Conservation (phyloP, 768 basidiomycete genomes). For the Mycena belliarum region DNA sequence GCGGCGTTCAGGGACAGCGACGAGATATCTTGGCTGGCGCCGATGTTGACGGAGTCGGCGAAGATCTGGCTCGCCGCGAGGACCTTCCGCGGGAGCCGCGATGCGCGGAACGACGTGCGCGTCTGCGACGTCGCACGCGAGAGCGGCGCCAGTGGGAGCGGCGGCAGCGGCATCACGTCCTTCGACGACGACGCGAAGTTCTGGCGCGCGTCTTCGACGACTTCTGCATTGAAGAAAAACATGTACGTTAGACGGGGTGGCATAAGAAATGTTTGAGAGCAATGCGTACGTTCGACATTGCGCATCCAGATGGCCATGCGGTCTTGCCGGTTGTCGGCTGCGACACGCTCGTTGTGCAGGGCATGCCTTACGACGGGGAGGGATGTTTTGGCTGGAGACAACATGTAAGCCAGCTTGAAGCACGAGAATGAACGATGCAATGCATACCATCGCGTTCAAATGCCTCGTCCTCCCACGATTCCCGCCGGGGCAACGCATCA, state of each 20-base stretch:
- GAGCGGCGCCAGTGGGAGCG: constrained; percentile 62
- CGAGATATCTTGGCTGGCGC: constrained; percentile 37
- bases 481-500: constrained; percentile 29
- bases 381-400: constrained; percentile 46
- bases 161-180: constrained; percentile 49
- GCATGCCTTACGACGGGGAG: constrained; percentile 57
- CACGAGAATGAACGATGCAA: not conserved
- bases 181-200: constrained; percentile 64
- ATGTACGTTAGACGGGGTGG: no score
- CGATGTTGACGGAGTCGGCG: constrained; percentile 35
- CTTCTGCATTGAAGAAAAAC: constrained; percentile 47
- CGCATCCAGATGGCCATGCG: constrained; percentile 82
- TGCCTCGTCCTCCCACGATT: constrained; percentile 54
- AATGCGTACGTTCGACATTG: constrained; percentile 75
- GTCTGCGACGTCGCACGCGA: constrained; percentile 49
- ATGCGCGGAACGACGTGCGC: constrained; percentile 45
- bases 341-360: constrained; percentile 51
- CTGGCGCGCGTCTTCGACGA: constrained; percentile 78
- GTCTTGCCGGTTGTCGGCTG: constrained; percentile 57
- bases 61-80: constrained; percentile 76
- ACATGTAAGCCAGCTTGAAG: not conserved
- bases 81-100: constrained; percentile 62
- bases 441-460: constrained; percentile 44
- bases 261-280: not conserved
- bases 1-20: constrained; percentile 30